These are phyloP conservation scores for Tetracentron sinense DNA, from an alignment of 164 flowering plant species.

Conservation along the genomic window DNA sequence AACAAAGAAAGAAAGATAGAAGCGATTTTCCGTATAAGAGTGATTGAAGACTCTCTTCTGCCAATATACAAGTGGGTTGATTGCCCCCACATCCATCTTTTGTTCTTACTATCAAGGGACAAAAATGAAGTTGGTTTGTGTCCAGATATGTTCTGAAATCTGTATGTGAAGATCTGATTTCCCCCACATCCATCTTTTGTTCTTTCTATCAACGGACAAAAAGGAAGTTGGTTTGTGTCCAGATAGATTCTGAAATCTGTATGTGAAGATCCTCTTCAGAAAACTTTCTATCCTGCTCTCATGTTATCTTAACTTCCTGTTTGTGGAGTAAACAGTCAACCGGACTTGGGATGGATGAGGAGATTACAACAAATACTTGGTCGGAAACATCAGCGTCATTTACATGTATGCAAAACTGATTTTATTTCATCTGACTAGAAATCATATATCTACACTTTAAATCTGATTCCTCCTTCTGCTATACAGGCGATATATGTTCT, in stretches of 20 bases:
- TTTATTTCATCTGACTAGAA: neutral
- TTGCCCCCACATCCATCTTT: no score
- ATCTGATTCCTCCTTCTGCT: conserved; percentile 16
- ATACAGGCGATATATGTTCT: conserved; percentile 87
- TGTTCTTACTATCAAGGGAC: no score
- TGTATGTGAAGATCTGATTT: neutral
- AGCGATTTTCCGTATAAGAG: no score
- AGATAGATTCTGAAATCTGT: neutral
- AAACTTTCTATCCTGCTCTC: neutral
- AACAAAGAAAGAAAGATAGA: no score
- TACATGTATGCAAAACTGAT: conserved; percentile 55
- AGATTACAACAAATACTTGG: conserved; percentile 95
- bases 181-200: no score
- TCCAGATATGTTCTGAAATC: neutral
- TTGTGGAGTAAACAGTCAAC: conserved; percentile 57
- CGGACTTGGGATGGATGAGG: conserved; percentile 95
- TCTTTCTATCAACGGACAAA: no score
- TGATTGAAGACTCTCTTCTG: no score
- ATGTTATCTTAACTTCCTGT: neutral
- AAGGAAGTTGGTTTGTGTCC: no score
- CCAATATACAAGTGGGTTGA: no score
- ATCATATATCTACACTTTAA: neutral
- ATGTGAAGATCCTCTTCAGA: neutral
- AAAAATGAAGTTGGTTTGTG: no score
- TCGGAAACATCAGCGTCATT: conserved; percentile 84